Percentiles rank a stretch among this genome's conserved stretches.
phyloP scores from a whole-genome alignment of 495 filamentous ascomycete species.

The Lepidopterella palustris region DNA sequence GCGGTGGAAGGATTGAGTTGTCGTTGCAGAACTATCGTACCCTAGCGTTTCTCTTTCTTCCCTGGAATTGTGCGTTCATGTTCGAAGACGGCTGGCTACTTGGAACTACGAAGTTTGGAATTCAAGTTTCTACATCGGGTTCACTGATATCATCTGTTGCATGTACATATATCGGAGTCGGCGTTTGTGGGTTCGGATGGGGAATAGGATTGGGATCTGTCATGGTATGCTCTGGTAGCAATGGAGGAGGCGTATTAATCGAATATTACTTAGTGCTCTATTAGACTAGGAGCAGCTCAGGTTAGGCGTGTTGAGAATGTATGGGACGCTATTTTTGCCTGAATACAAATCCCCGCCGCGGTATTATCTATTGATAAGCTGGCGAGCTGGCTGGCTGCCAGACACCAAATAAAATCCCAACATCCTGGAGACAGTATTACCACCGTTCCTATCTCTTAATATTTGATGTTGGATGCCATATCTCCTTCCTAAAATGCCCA shows the following conservation, averaged over 20 bases:
- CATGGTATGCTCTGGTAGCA: not conserved
- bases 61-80: not conserved
- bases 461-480: no score
- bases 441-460: no score
- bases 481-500: no score
- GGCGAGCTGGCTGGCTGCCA: no score
- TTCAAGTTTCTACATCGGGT: not conserved
- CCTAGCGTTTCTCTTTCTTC: no score
- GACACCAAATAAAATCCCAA: no score
- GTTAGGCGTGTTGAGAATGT: not conserved
- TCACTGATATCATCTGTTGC: no score
- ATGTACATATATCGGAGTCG: not conserved
- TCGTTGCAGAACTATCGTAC: no score
- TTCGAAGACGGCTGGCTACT: not conserved
- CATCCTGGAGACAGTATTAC: no score
- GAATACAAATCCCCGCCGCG: no score
- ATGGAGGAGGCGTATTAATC: not conserved
- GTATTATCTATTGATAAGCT: no score
- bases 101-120: not conserved
- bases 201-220: not conserved
- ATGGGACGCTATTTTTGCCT: no score
- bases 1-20: constrained; percentile 52
- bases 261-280: not conserved
- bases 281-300: not conserved
- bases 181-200: not conserved